phyloP scores from a whole-genome alignment of 1,284 basidiomycete species.

The Testicularia cyperi region DNA sequence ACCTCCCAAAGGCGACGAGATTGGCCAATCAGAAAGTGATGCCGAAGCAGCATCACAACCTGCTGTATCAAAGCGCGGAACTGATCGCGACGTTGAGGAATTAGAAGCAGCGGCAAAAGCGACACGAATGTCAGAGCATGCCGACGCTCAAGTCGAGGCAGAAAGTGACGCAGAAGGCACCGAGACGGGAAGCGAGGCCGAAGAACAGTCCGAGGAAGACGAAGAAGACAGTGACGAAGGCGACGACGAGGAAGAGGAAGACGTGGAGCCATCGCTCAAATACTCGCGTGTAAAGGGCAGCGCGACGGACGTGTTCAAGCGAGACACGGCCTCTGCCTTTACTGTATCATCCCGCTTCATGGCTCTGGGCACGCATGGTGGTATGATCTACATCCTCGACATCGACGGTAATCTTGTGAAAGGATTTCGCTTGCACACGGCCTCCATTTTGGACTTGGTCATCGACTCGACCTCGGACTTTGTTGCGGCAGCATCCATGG shows the following conservation, averaged over 20 bases:
- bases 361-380: constrained; percentile 87
- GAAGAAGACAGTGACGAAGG: constrained; percentile 9
- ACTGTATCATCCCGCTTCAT: constrained; percentile 68
- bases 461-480: constrained; percentile 85
- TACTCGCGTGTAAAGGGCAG: constrained; percentile 79
- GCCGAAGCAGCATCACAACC: no score
- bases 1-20: not conserved
- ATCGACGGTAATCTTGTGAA: constrained; percentile 79
- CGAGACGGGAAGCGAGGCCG: constrained; percentile 2
- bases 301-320: constrained; percentile 77
- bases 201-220: constrained; percentile 13
- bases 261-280: constrained; percentile 69
- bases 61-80: not conserved
- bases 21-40: not conserved
- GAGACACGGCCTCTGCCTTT: constrained; percentile 66
- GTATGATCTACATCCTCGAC: constrained; percentile 84
- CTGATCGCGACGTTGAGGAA: not conserved
- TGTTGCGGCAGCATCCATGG: constrained; percentile 87
- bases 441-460: constrained; percentile 80
- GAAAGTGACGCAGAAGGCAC: constrained; percentile 1
- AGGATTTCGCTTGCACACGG: constrained; percentile 88
- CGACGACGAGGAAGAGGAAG: constrained; percentile 24
- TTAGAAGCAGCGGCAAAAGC: not conserved
- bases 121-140: not conserved
- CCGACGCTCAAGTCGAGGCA: not conserved